phyloP scores from a whole-genome alignment of 2,329 filamentous ascomycete species.

The Cladophialophora bantiana region DNA sequence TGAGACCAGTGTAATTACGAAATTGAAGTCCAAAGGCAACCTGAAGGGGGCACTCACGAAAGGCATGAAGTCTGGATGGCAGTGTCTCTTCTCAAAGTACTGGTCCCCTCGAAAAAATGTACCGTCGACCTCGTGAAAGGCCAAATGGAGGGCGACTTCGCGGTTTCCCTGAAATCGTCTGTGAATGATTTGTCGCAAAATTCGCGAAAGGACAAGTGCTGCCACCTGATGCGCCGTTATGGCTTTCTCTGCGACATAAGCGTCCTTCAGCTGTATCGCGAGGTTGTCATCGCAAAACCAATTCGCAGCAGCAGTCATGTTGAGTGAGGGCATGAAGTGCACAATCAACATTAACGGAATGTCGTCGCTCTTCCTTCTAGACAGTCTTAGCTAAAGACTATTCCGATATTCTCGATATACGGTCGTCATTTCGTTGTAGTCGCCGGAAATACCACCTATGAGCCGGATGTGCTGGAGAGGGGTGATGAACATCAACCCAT shows the following conservation, averaged over 20 bases:
- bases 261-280: neutral
- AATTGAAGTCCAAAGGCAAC: neutral
- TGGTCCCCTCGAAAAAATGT: neutral
- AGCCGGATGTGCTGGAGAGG: slow-evolving; percentile 5
- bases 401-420: slow-evolving; percentile 10
- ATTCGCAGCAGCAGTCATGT: slow-evolving; percentile 12
- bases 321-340: slow-evolving; percentile 12
- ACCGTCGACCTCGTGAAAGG: slow-evolving; percentile 23
- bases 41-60: neutral
- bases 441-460: slow-evolving; percentile 1
- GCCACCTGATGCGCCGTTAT: slow-evolving; percentile 14
- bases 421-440: neutral
- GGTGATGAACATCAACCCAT: slow-evolving; percentile 1
- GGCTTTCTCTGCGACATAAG: slow-evolving; percentile 5
- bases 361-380: neutral
- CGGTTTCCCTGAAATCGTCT: neutral
- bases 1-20: neutral
- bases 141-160: neutral
- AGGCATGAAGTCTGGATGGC: neutral
- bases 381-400: neutral
- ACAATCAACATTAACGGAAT: slow-evolving; percentile 7
- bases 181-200: slow-evolving; percentile 10
- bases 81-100: neutral
- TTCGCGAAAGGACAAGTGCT: slow-evolving; percentile 18
- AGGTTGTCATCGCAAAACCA: neutral